Evolutionary conservation across 1,284 basidiomycete species (phyloP).

Genomic region (Ustilago lituana): DNA sequence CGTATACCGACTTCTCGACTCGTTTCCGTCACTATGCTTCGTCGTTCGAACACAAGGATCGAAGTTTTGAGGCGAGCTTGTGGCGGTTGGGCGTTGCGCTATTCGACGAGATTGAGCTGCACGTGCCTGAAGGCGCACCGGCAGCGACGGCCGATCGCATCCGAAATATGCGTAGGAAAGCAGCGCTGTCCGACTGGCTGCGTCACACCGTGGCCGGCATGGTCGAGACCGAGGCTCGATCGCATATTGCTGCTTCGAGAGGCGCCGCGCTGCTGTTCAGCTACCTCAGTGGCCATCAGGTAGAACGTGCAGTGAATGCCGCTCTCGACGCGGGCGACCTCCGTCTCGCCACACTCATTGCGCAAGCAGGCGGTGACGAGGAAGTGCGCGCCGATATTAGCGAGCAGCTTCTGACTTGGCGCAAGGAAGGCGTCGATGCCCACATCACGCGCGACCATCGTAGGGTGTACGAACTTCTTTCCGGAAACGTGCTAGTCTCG

Average conservation of each 20-base stretch:
- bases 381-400: slow-evolving; percentile 79
- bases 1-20: slow-evolving; percentile 71
- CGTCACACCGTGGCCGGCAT: slow-evolving; percentile 77
- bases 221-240: slow-evolving; percentile 73
- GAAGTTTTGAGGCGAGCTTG: slow-evolving; percentile 73
- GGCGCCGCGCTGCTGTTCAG: slow-evolving; percentile 72
- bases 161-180: slow-evolving; percentile 77
- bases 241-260: slow-evolving; percentile 60
- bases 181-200: slow-evolving; percentile 86
- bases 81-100: slow-evolving; percentile 90
- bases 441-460: slow-evolving; percentile 78
- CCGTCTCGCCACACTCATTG: slow-evolving; percentile 89
- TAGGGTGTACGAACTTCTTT: slow-evolving; percentile 84
- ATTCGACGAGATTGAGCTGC: slow-evolving; percentile 81
- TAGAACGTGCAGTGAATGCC: slow-evolving; percentile 81
- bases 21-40: slow-evolving; percentile 82
- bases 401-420: slow-evolving; percentile 85
- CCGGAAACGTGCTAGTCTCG: slow-evolving; percentile 78
- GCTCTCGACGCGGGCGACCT: slow-evolving; percentile 81
- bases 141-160: slow-evolving; percentile 75
- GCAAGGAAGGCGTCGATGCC: slow-evolving; percentile 77
- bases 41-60: slow-evolving; percentile 79
- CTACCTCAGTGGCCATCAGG: slow-evolving; percentile 85
- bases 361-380: slow-evolving; percentile 84
- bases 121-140: slow-evolving; percentile 73